Conservation (phyloP, 225 moss, liverwort and hornwort genomes). For the Bryum argenteum region DNA sequence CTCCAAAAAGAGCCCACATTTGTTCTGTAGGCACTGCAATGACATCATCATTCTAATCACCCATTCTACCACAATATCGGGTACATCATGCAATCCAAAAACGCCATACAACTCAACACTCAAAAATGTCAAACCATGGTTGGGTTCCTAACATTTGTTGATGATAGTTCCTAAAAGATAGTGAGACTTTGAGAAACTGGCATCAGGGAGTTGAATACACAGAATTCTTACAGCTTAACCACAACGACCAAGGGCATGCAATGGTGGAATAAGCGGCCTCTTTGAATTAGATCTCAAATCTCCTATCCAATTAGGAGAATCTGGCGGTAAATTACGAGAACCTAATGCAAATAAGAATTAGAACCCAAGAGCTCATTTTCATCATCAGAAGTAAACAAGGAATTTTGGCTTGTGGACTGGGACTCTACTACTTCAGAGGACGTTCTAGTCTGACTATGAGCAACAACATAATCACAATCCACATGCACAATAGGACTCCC, state of each 20-base stretch:
- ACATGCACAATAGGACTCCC: too few species aligned
- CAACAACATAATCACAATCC: too few species aligned
- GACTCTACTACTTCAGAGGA: too few species aligned
- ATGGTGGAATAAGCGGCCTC: background rate
- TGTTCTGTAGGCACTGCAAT: background rate
- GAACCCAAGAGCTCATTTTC: too few species aligned
- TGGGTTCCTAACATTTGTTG: background rate
- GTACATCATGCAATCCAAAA: background rate
- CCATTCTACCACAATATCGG: background rate
- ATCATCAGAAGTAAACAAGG: too few species aligned
- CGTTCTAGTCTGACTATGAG: too few species aligned
- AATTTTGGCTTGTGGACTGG: too few species aligned
- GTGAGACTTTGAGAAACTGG: background rate
- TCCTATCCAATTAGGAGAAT: too few species aligned
- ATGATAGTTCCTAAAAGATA: background rate
- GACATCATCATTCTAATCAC: background rate
- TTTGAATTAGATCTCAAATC: background rate
- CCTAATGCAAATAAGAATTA: too few species aligned
- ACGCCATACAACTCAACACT: background rate
- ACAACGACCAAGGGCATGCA: background rate
- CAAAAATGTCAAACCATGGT: background rate
- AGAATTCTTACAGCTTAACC: background rate
- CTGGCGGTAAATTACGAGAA: too few species aligned
- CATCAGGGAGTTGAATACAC: background rate
- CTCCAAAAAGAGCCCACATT: background rate